phyloP scores from a whole-genome alignment of 2,329 filamentous ascomycete genomes.

The Aspergillus bombycis region DNA sequence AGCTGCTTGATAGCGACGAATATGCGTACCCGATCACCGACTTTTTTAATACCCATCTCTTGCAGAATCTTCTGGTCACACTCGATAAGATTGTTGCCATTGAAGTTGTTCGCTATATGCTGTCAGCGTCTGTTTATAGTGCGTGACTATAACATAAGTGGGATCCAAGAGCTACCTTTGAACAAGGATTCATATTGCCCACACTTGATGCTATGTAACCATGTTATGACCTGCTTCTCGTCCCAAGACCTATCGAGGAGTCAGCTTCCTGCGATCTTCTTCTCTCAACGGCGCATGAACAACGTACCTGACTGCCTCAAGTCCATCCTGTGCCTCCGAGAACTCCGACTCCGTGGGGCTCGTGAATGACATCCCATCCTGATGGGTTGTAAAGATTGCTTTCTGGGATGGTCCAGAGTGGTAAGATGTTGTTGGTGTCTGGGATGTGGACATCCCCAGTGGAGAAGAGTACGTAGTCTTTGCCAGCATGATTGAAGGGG shows the following conservation, averaged over 20 bases:
- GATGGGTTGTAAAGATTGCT: constrained; percentile 31
- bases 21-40: constrained; percentile 91
- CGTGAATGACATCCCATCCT: constrained; percentile 57
- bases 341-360: constrained; percentile 94
- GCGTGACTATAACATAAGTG: background rate
- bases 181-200: constrained; percentile 92
- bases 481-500: constrained; percentile 41
- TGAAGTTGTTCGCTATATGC: constrained; percentile 80
- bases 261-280: constrained; percentile 21
- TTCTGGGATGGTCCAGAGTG: constrained; percentile 33
- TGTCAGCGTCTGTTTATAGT: background rate
- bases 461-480: constrained; percentile 43
- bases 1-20: constrained; percentile 84
- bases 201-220: constrained; percentile 88
- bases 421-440: constrained; percentile 39
- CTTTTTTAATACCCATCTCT: constrained; percentile 98
- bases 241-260: constrained; percentile 68
- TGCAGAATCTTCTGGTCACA: constrained; percentile 96
- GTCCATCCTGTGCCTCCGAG: constrained; percentile 73
- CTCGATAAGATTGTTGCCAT: constrained; percentile 92
- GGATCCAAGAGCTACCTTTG: constrained; percentile 54
- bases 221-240: constrained; percentile 88
- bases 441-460: constrained; percentile 36
- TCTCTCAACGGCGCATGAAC: background rate
- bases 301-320: constrained; percentile 71